Evolutionary conservation across 306 rosid species (phyloP), one percentile per base, ranked within the genome.

Genomic region (Myrica gale): DNA sequence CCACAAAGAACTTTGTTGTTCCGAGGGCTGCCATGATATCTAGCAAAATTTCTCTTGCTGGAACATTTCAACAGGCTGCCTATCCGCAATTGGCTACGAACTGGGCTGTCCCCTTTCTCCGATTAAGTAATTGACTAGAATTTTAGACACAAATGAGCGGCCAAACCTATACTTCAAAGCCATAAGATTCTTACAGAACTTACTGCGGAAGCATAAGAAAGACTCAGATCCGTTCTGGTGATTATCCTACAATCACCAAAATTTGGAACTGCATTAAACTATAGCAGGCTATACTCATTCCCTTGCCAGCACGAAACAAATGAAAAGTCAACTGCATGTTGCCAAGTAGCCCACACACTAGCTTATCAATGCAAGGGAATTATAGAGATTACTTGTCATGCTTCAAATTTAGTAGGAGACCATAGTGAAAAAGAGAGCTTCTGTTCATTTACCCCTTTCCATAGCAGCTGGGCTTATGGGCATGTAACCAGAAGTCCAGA

Each of bases 401-500:
- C 69, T 39, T 37, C 69, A 63, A 23, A 16, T 63, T 61, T 61
- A 32, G 32, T 5, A 55, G 23, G 61, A 55, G 9, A 21, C 65
- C 42, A 23, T 9, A 9, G 50, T 3, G 17, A 6, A 58, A 41
- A 20, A 63, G 69, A 12, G 10, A 7, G 46, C 6, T 39, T 63
- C 47, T 16, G 3, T 63, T 39, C 23, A 63, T 63, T 63, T 15
- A 7, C 23, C 48, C 89, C 87, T 89, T 78, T 90, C 87, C 56
- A 89, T 58, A 76, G 90, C 97, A 65, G 86, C 82, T 15, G 91
- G 7, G 75, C 86, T 92, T 70, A 90, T 88, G 44, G 92, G 96
- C 80, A 95, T 83, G 75, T 90, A 93, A 74, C 97, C 97, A 4
- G 71, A 82, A 4, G 97, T n/a, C n/a, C n/a, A n/a, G n/a, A n/a